Percentiles rank a stretch among this genome's conserved stretches.
Conservation (phyloP, 345 rosid genomes). For the Populus simonii region DNA sequence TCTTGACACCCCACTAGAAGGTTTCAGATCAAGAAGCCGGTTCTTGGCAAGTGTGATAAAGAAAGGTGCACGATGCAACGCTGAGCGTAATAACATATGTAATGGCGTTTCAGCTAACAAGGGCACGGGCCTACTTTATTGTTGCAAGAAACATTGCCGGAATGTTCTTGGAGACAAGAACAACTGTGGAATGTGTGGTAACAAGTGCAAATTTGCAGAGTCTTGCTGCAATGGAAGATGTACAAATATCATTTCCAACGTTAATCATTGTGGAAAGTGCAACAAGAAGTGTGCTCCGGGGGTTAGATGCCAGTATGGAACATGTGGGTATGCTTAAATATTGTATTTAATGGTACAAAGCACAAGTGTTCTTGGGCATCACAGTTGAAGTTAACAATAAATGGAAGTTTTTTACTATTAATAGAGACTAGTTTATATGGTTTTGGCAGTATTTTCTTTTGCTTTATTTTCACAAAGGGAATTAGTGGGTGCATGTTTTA, state of each 20-base stretch:
- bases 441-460: not conserved
- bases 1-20: conserved; percentile 29
- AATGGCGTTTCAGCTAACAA: conserved; percentile 55
- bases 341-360: not conserved
- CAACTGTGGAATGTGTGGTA: conserved; percentile 58
- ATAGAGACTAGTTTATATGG: not conserved
- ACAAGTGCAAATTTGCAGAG: conserved; percentile 49
- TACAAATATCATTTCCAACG: conserved; percentile 27
- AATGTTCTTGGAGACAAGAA: conserved; percentile 51
- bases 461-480: not conserved
- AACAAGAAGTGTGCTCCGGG: conserved; percentile 40
- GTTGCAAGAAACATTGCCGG: conserved; percentile 74
- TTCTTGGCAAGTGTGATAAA: conserved; percentile 29
- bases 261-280: conserved; percentile 60
- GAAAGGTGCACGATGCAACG: conserved; percentile 47
- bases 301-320: conserved; percentile 48
- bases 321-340: conserved; percentile 64
- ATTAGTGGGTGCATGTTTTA: not conserved
- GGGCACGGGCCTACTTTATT: conserved; percentile 53
- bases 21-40: conserved; percentile 32
- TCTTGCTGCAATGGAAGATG: conserved; percentile 59
- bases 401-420: not conserved
- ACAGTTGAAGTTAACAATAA: not conserved
- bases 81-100: conserved; percentile 37
- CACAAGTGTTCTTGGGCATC: not conserved